These are phyloP conservation scores for Kuraishia ogatae DNA, from an alignment of 805 yeast genomes.

Conservation along the genomic window DNA sequence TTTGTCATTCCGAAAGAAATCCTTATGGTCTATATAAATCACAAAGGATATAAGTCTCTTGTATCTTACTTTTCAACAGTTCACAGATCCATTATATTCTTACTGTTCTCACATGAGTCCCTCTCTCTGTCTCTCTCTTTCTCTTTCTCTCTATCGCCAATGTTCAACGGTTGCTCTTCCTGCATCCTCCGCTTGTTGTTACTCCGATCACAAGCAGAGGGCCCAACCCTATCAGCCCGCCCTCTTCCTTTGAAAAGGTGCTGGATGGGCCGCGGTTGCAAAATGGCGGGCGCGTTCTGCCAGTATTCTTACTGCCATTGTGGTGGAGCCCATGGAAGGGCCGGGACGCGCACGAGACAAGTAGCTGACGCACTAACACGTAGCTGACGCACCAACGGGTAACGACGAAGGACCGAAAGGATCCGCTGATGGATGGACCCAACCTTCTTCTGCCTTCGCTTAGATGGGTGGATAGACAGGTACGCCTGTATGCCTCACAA, in stretches of 20 bases:
- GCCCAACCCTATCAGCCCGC: neutral
- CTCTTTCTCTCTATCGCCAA: neutral
- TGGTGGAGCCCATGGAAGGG: too few relatives aligned
- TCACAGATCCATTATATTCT: too few relatives aligned
- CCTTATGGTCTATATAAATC: neutral
- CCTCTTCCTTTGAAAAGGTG: neutral
- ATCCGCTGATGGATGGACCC: too few relatives aligned
- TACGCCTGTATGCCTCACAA: too few relatives aligned
- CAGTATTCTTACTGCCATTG: neutral
- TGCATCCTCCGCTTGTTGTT: neutral
- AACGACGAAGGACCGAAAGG: too few relatives aligned
- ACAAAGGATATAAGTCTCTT: neutral
- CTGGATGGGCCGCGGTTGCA: neutral
- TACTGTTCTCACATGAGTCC: neutral
- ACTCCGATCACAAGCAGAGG: neutral
- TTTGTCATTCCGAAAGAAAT: neutral
- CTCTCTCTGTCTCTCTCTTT: neutral
- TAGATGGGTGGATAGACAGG: too few relatives aligned
- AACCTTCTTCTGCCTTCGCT: too few relatives aligned
- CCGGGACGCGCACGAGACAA: too few relatives aligned
- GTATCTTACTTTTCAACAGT: too few relatives aligned
- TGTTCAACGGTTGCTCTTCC: neutral
- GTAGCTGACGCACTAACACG: too few relatives aligned
- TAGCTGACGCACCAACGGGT: too few relatives aligned
- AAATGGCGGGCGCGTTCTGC: neutral